Base-by-base conservation (phyloP, 345 rosid species). In the Acer campestre region DNA sequence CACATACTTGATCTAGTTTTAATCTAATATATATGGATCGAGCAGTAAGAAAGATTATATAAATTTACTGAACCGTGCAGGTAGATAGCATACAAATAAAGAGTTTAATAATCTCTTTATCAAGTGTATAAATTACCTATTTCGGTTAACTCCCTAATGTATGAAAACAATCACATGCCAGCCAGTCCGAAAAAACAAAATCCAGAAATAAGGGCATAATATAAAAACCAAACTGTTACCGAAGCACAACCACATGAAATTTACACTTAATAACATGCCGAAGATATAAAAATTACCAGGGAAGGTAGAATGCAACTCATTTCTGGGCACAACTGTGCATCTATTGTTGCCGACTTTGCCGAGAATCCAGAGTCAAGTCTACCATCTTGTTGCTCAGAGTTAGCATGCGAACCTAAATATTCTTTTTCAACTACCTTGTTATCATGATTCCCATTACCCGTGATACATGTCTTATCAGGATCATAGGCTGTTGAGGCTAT, bases 301-400 rank as follows among this genome's bases (percentile, higher is more conserved):
- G 70, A 53, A n/a, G 73, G 72, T 71, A 79, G 74, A 70, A 56
- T 51, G 78, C 73, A 51, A 75, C 86, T 74, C 53, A 78, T 80
- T 88, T 82, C 89, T 22, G 71, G 82, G 78, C 73, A 77, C 68
- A 78, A 69, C 49, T 27, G 73, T 16, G 23, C 31, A 76, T 78
- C 72, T 8, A 62, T 70, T 67, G 77, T 69, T 27, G 69, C 55
- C 29, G 66, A 70, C 68, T 64, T 82, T 20, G 76, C 63, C 77
- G 63, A 56, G 20, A 63, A 74, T 40, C 73, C 74, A 66, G 79
- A 78, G 61, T 83, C 84, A 31, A 71, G 46, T 66, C 49, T 61
- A 49, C 78, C 78, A 64, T 75, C 83, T 35, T 77, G 86, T 74
- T 67, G 59, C 76, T 77, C 75, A 56, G 72, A 77, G 55, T 74